Base-by-base conservation (phyloP, 441 rosid species). In the Erodium moschatum region DNA sequence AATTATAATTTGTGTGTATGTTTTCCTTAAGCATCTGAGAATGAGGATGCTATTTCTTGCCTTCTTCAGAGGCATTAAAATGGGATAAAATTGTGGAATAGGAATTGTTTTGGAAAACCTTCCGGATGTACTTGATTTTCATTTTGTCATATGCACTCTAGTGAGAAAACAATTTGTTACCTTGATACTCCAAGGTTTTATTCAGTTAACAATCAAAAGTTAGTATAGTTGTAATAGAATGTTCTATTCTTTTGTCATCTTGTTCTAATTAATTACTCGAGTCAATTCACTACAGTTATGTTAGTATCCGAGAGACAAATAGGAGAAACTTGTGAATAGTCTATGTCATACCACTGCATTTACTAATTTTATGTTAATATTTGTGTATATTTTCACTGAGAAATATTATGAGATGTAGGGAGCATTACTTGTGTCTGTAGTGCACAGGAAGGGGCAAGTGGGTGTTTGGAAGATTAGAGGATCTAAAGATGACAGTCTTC, bases 11-110 rank as follows among this genome's bases (percentile, higher is more conserved):
- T 5, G 2, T 54, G 62, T 54, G 62, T 54, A 16, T 52, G 60
- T 16, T 54, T 18, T 10, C 61, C 21, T 54, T 16, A 54, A 54
- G 61, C 61, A 16, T 19, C 61, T 54, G 21, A 54, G 21, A 54
- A 54, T 54, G 61, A 54, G 61, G 15, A 54, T 12, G 6, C 61
- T 19, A 54, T 54, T 18, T 54, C 61, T 54, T 54, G 61, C 61
- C 61, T 54, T 54, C 9, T 54, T 52, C 60, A 1, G 60, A 52
- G 20, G 20, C 60, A 52, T 52, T 6, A 16, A 16, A 54, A 54
- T 15, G 61, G 61, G 61, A 15, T 18, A 54, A 54, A 54, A 16
- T 54, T 18, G 61, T 15, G 19, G 61, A 54, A 54, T 16, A 18
- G 61, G 61, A 54, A 54, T 54, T 18, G 7, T 54, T 54, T 15